phyloP scores from a whole-genome alignment of 176 grass and related monocot genomes.

The Zea mays region Zm-B73-REFERENCE-NAM-5.0 NC_050104.1:161266501-161267000 shows the following conservation, averaged over 20 bases:
- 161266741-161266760: background rate
- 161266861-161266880: slow-evolving; percentile 1
- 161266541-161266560: background rate
- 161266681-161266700: too few relatives aligned
- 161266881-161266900: slow-evolving; percentile 10
- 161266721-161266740: too few relatives aligned
- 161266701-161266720: too few relatives aligned
- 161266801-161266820: slow-evolving; percentile 17
- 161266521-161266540: background rate
- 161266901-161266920: slow-evolving; percentile 38
- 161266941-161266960: slow-evolving; percentile 38
- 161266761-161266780: background rate
- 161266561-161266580: background rate
- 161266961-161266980: slow-evolving; percentile 70
- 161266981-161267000: slow-evolving; percentile 77
- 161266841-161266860: slow-evolving; percentile 13
- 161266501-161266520: background rate
- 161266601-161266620: background rate
- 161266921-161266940: slow-evolving; percentile 15
- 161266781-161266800: background rate
- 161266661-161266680: too few relatives aligned
- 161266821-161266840: slow-evolving; percentile 30
- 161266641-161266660: too few relatives aligned
- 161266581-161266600: background rate
- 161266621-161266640: too few relatives aligned